Base-by-base conservation (phyloP, 331 rosid species). In the Malus hybrid region DNA sequence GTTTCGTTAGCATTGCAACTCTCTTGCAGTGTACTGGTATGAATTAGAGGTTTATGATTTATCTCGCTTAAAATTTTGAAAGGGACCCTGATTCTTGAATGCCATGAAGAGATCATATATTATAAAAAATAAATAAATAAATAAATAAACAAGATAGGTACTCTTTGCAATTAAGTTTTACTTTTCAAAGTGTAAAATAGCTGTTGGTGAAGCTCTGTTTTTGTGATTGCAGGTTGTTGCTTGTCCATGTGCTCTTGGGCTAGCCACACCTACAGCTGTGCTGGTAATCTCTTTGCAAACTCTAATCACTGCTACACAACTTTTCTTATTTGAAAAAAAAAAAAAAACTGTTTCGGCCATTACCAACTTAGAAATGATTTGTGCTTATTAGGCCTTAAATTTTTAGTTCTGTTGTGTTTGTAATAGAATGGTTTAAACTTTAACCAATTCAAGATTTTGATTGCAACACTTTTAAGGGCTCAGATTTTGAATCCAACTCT, bases 171-270 rank as follows among this genome's bases (percentile, higher is more conserved):
- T 6, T 59, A 1, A n/a, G 29, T 59, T 22, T 59, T 55, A n/a
- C 22, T 3, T 32, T 16, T 20, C 2, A 1, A 28, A 16, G 27
- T 46, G 5, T 9, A 13, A 13, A 6, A 1, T 31, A 54, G 16
- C 22, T 11, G 55, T 77, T 62, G n/a, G 54, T 82, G 59, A 84
- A 59, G 29, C 34, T 59, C 27, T 64, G 33, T 59, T 84, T 44
- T 71, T 79, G 48, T 83, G 71, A 52, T 57, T 73, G 81, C 92
- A 94, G 99, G 99, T 94, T 73, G 83, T 94, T 78, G 99, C 99
- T 79, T 94, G 99, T 89, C 99, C 99, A 2, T 94, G 99, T 87
- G 99, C 99, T 39, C 96, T 94, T 76, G 99, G 99, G 80, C 88
- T 94, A 70, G 99, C 99, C 87, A 94, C 99, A 73, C 99, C 97